A percentile compares a stretch with the other conserved stretches of the same genome.
These are phyloP conservation scores for Lachancea sp. DNA, from an alignment of 805 yeast genomes.

Conservation along the genomic window DNA sequence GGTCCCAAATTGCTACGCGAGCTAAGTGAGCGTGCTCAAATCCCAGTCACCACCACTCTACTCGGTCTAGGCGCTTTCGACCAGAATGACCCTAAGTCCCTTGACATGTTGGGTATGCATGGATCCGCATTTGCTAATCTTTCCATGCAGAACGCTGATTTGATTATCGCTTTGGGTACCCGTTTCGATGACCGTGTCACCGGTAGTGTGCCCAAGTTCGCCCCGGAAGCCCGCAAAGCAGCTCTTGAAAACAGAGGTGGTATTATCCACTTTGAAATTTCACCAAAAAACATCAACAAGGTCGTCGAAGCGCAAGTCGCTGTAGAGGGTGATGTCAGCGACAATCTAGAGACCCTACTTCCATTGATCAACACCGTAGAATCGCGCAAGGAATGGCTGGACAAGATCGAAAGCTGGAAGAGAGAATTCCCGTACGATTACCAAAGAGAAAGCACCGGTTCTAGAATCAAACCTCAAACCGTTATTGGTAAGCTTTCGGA, in stretches of 20 bases:
- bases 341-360: conserved; percentile 63
- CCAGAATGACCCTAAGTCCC: conserved; percentile 81
- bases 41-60: conserved; percentile 93
- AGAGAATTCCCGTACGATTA: conserved; percentile 78
- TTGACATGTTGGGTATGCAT: conserved; percentile 98
- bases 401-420: conserved; percentile 73
- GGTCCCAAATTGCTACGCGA: conserved; percentile 77
- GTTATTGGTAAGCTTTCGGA: conserved; percentile 71
- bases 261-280: conserved; percentile 90
- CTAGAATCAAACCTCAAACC: conserved; percentile 88
- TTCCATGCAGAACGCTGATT: conserved; percentile 90
- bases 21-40: conserved; percentile 81
- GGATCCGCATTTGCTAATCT: conserved; percentile 92
- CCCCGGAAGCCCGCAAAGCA: conserved; percentile 88
- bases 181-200: conserved; percentile 99
- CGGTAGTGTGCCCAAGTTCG: conserved; percentile 75
- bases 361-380: conserved; percentile 62
- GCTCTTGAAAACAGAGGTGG: conserved; percentile 89
- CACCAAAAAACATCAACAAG: conserved; percentile 95
- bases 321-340: conserved; percentile 90
- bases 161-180: conserved; percentile 91
- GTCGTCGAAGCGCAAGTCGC: conserved; percentile 96
- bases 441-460: conserved; percentile 71
- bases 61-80: conserved; percentile 94
- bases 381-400: conserved; percentile 76